Conservation (phyloP, 1,284 basidiomycete species). For the Baeospora myosura region DNA sequence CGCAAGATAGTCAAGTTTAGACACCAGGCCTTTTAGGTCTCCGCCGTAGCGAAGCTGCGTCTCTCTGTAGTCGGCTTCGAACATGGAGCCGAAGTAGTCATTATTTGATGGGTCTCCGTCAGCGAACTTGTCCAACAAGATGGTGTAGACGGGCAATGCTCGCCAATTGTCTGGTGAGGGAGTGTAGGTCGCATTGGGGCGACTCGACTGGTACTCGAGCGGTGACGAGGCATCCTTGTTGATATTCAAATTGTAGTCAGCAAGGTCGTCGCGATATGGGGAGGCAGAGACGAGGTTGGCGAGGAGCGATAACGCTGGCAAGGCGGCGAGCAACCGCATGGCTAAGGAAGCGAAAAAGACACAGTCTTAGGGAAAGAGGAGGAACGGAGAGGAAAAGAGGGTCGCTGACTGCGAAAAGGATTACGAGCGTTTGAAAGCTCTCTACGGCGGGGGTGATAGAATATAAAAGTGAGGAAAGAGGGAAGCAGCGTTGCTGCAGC, state of each 20-base stretch:
- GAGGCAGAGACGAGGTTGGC: conserved; percentile 33
- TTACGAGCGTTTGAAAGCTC: not conserved
- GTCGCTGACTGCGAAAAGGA: too few species aligned
- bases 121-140: conserved; percentile 88
- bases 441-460: conserved; percentile 5
- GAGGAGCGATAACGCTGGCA: conserved; percentile 13
- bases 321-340: conserved; percentile 17
- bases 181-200: conserved; percentile 62
- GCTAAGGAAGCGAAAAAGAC: conserved; percentile 9
- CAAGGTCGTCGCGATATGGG: conserved; percentile 71
- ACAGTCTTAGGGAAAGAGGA: too few species aligned
- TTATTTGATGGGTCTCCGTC: conserved; percentile 88
- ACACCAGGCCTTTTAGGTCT: conserved; percentile 70
- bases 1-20: conserved; percentile 78
- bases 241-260: conserved; percentile 78
- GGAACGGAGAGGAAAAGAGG: too few species aligned
- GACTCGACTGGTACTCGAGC: conserved; percentile 60
- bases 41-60: conserved; percentile 84
- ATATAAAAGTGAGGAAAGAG: conserved; percentile 6
- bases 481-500: too few species aligned
- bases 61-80: conserved; percentile 80
- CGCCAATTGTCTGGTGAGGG: conserved; percentile 85
- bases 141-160: conserved; percentile 73
- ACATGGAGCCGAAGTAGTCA: conserved; percentile 75
- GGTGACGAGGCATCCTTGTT: conserved; percentile 70